Percentiles rank a stretch among this genome's conserved stretches.
phyloP scores from a whole-genome alignment of 345 rosid species.

The Murraya paniculata region DNA sequence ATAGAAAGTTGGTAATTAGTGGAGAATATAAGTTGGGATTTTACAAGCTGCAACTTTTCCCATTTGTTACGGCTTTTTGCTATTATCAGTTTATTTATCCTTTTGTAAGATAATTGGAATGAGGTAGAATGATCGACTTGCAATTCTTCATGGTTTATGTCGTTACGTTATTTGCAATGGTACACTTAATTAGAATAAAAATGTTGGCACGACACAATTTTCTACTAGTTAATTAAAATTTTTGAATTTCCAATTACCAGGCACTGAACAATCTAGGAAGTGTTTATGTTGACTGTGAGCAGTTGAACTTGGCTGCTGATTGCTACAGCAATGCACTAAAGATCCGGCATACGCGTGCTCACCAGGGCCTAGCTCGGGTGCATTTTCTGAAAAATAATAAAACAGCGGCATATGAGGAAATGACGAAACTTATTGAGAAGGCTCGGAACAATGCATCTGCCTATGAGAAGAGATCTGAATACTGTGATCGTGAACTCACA shows the following conservation, averaged over 20 bases:
- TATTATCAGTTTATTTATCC: not conserved
- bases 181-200: not conserved
- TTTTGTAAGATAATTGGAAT: not conserved
- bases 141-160: not conserved
- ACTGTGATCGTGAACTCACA: slow-evolving; percentile 83
- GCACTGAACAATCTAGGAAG: slow-evolving; percentile 99
- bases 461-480: slow-evolving; percentile 95
- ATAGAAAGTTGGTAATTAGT: not conserved
- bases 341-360: slow-evolving; percentile 92
- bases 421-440: slow-evolving; percentile 83
- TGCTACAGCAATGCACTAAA: slow-evolving; percentile 94
- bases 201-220: not conserved
- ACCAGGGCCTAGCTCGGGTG: slow-evolving; percentile 97
- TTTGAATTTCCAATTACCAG: slow-evolving; percentile 34
- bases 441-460: slow-evolving; percentile 96
- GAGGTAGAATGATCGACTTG: not conserved
- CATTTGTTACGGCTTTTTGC: not conserved
- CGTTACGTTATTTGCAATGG: not conserved
- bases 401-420: slow-evolving; percentile 78
- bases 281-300: slow-evolving; percentile 67
- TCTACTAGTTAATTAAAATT: not conserved
- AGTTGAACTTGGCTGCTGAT: slow-evolving; percentile 86
- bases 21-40: not conserved
- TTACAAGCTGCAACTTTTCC: not conserved
- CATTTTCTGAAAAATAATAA: slow-evolving; percentile 76